Base-by-base conservation (phyloP, 2,329 filamentous ascomycete genomes). In the Lachnum nothofagi region DNA sequence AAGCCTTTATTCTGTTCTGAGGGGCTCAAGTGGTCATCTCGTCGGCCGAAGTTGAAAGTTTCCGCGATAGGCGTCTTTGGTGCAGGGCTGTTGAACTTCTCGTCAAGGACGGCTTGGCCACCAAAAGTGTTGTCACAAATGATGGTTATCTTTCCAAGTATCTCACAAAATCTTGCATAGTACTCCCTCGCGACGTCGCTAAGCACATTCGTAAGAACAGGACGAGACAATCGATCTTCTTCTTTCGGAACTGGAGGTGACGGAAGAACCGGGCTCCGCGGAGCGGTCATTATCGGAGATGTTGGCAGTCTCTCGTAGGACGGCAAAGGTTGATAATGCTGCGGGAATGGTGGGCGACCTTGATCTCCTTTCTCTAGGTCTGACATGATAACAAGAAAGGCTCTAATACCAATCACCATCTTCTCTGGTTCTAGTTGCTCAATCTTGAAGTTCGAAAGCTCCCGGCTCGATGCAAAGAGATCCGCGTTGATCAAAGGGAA, bases 51-150 rank as follows among this genome's bases (percentile, higher is more conserved):
- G 56, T 86, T 91, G 67, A 98, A 98, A 0, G 90, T 91, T 51
- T 97, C 93, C 1, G 91, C 78, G 58, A 97, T 91, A 1, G 94
- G 93, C 0, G 93, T 98, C 67, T 97, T 97, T 0, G 93, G 91
- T 0, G 87, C 86, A 7, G 86, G 81, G 39, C 86, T 83, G 52
- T 80, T 87, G 65, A 97, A 95, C 64, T 96, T 97, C 67, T 98
- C 94, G 63, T 98, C 93, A 41, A 97, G 70, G 0, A 89, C 88
- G 25, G 91, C 93, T 70, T 98, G 93, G 0, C 93, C 93, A 44
- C 93, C 94, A 70, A 98, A 98, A 0, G 91, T 87, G 60, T 95
- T 93, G 67, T 98, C 93, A 68, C 93, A 98, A 27, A 97, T 85
- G 38, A 97, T 86, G 2, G 91, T 95, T 48, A 98, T 94, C 65